Evolutionary conservation across 2,329 filamentous ascomycete species (phyloP), one percentile per base, ranked within the genome.

Genomic region (Hypoxylon sp.): DNA sequence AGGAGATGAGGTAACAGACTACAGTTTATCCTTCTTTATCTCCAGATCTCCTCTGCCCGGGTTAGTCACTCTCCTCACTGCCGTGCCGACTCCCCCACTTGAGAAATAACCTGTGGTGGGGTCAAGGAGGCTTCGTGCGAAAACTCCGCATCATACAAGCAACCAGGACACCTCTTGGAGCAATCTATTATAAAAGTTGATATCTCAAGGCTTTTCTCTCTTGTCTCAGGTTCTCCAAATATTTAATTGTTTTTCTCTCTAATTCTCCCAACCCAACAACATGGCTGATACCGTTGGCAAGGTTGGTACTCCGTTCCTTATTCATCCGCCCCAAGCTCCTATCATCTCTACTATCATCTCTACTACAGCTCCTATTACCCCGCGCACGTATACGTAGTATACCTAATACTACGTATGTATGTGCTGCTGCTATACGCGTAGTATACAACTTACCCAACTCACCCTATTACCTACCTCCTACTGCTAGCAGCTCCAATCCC

Each of bases 221-320:
- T 52, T 48, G 43, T 51, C 11, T 46, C 19, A 23, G 41, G 50
- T 61, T 63, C 50, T 50, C 51, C 25, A 52, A 58, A 64, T 36
- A 60, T 58, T 28, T 23, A 55, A 61, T 34, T 34, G 23, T 45
- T 28, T 30, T 19, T 51, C 23, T 60, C 52, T 60, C n/a, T 52
- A 21, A 51, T 46, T 60, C 46, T 49, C n/a, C 36, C 49, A 38
- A 60, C 41, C 43, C 45, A 30, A 72, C 63, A 79, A 65, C 70
- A 85, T 86, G 84, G 81, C 83, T 75, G 82, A 82, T 69, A 87
- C 85, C 55, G 82, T 78, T 73, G 85, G 85, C 78, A 84, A 86
- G 83, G 85, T 86, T 75, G 66, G 80, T 77, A 63, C 45, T 46
- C 52, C 36, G 23, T 57, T 53, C 32, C 38, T 59, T 56, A 14